These are phyloP conservation scores for Dendrobium huoshanense DNA, from an alignment of 106 monocot species.

Conservation along the genomic window DNA sequence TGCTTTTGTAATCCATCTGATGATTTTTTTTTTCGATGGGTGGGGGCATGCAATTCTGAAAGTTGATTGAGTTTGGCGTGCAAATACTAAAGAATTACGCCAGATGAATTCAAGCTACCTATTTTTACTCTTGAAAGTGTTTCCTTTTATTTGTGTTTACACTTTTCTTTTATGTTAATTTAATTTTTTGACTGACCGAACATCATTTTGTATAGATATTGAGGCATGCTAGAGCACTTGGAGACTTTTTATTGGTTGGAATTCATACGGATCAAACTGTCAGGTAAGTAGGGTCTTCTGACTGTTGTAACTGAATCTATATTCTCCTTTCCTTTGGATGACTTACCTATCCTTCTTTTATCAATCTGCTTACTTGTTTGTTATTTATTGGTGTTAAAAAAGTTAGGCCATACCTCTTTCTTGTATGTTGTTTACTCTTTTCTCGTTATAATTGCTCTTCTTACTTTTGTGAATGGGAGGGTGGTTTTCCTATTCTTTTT, in stretches of 20 bases:
- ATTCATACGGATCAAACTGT: slow-evolving; percentile 72
- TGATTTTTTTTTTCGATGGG: neutral
- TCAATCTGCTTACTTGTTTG: neutral
- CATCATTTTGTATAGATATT: slow-evolving; percentile 37
- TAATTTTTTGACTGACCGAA: neutral
- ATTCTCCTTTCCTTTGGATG: neutral
- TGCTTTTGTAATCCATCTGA: neutral
- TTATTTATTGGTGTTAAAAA: neutral
- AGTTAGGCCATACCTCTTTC: neutral
- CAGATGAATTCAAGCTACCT: neutral
- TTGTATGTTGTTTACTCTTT: neutral
- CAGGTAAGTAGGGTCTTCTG: slow-evolving; percentile 24
- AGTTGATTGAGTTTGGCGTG: neutral
- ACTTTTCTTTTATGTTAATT: neutral
- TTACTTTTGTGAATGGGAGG: neutral
- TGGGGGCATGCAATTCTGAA: neutral
- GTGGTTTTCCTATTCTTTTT: neutral
- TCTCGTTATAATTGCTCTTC: neutral
- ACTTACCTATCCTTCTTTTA: neutral
- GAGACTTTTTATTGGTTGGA: slow-evolving; percentile 74
- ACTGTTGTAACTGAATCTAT: neutral
- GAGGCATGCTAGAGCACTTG: slow-evolving; percentile 49
- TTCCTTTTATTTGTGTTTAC: neutral
- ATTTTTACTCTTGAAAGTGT: neutral
- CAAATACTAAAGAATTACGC: neutral